A percentile compares a stretch with the other conserved stretches of the same genome.
phyloP scores from a whole-genome alignment of 2,329 filamentous ascomycete genomes.

The Penicillium sp. region DNA sequence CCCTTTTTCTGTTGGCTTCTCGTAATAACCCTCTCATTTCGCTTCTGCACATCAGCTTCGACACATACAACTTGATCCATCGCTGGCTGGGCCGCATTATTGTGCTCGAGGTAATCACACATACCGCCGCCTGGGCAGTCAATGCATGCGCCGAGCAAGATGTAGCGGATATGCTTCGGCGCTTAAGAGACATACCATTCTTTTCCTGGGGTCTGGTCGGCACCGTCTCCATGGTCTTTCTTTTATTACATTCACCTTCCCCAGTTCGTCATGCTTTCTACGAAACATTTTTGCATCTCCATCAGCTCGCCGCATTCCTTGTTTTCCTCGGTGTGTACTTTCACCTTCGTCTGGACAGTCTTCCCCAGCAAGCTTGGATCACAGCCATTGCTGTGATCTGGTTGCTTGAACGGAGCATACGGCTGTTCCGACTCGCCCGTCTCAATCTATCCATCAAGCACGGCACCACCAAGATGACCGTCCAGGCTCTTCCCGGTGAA shows the following conservation, averaged over 20 bases:
- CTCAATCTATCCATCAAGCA: conserved; percentile 49
- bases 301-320: conserved; percentile 43
- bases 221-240: conserved; percentile 36
- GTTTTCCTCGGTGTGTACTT: conserved; percentile 42
- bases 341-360: conserved; percentile 39
- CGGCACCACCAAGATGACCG: conserved; percentile 48
- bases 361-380: conserved; percentile 41
- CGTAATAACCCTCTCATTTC: conserved; percentile 89
- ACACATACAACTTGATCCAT: conserved; percentile 89
- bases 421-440: conserved; percentile 47
- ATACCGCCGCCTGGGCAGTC: conserved; percentile 69
- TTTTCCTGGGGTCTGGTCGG: conserved; percentile 45
- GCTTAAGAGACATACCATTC: conserved; percentile 36
- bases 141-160: conserved; percentile 51
- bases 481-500: conserved; percentile 56
- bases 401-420: conserved; percentile 41
- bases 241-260: conserved; percentile 46
- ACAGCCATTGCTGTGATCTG: conserved; percentile 36
- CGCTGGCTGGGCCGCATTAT: conserved; percentile 75
- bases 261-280: conserved; percentile 91
- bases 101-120: conserved; percentile 63
- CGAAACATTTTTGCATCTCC: conserved; percentile 68
- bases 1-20: conserved; percentile 78
- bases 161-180: conserved; percentile 30
- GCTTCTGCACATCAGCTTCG: conserved; percentile 80